Evolutionary conservation across 768 basidiomycete species (phyloP).

Genomic region (Pleurotus citrinopileatus): DNA sequence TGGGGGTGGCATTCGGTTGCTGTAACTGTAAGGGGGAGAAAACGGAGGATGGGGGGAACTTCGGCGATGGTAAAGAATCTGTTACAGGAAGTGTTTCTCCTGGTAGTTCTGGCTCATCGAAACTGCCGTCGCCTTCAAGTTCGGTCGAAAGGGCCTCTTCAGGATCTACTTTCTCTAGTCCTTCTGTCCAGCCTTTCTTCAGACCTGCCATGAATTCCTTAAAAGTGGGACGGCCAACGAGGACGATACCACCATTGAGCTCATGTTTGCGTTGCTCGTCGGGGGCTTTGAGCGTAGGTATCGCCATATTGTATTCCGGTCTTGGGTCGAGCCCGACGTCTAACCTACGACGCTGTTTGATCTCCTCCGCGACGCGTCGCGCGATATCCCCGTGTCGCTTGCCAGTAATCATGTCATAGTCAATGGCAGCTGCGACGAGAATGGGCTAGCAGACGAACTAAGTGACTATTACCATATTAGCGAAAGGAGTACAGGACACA

Average conservation of each 20-base stretch:
- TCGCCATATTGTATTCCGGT: slow-evolving; percentile 35
- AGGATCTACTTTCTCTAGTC: slow-evolving; percentile 61
- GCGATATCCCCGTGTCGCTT: slow-evolving; percentile 86
- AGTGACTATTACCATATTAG: slow-evolving; percentile 1
- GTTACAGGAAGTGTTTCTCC: slow-evolving; percentile 18
- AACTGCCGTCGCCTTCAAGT: slow-evolving; percentile 70
- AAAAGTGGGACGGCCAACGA: slow-evolving; percentile 86
- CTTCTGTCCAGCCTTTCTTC: slow-evolving; percentile 78
- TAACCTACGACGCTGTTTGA: slow-evolving; percentile 66
- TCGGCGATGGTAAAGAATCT: slow-evolving; percentile 13
- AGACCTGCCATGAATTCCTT: slow-evolving; percentile 95
- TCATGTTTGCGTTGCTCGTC: slow-evolving; percentile 54
- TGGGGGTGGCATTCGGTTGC: slow-evolving; percentile 1
- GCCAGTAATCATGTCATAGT: slow-evolving; percentile 82
- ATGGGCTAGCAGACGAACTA: slow-evolving; percentile 61
- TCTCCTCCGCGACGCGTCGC: slow-evolving; percentile 68
- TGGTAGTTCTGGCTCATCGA: slow-evolving; percentile 58
- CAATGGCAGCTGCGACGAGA: slow-evolving; percentile 89
- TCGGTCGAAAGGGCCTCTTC: slow-evolving; percentile 70
- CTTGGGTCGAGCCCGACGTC: slow-evolving; percentile 60
- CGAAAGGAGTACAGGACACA: slow-evolving; percentile 32
- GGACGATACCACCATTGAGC: slow-evolving; percentile 78
- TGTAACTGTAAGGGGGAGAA: slow-evolving; percentile 13
- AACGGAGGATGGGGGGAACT: slow-evolving; percentile 17
- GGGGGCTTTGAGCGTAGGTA: slow-evolving; percentile 53